A percentile compares a stretch with the other conserved stretches of the same genome.
phyloP scores from a whole-genome alignment of 129 eudicot species.

The Lactuca sativa region DNA sequence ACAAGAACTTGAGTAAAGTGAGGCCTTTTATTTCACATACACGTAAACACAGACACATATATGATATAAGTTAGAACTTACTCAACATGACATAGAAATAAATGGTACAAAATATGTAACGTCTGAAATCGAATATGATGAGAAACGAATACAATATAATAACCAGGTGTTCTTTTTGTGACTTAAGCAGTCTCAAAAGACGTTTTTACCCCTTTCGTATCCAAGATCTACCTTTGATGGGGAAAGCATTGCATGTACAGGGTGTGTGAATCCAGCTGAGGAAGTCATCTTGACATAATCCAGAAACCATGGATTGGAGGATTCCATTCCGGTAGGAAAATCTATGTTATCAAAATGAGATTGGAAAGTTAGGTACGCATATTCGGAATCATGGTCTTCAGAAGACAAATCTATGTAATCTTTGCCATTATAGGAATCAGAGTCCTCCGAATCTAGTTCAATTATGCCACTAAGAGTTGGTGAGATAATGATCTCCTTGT shows the following conservation, averaged over 20 bases:
- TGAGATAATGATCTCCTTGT: constrained; percentile 22
- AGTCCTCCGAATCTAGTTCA: constrained; percentile 32
- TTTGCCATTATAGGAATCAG: constrained; percentile 36
- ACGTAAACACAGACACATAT: neutral
- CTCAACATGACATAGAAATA: too few species aligned
- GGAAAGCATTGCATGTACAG: neutral
- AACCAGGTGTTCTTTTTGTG: neutral
- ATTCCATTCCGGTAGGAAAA: constrained; percentile 66
- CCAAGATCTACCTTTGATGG: constrained; percentile 15
- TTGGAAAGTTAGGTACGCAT: constrained; percentile 53
- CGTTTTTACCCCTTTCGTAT: constrained; percentile 18
- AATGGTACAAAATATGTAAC: neutral
- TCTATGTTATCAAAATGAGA: constrained; percentile 72
- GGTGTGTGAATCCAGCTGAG: neutral
- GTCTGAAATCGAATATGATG: constrained; percentile 7
- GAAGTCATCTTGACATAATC: constrained; percentile 17
- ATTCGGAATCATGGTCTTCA: constrained; percentile 41
- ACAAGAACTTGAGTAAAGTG: too few species aligned
- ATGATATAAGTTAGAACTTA: too few species aligned
- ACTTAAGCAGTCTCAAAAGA: neutral
- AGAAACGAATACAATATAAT: constrained; percentile 5
- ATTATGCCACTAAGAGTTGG: constrained; percentile 17
- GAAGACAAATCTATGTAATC: constrained; percentile 38
- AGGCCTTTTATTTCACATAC: constrained; percentile 11
- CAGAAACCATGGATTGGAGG: constrained; percentile 49